Base-by-base conservation (phyloP, 2,329 filamentous ascomycete genomes). In the Elsinoe fawcettii region DNA sequence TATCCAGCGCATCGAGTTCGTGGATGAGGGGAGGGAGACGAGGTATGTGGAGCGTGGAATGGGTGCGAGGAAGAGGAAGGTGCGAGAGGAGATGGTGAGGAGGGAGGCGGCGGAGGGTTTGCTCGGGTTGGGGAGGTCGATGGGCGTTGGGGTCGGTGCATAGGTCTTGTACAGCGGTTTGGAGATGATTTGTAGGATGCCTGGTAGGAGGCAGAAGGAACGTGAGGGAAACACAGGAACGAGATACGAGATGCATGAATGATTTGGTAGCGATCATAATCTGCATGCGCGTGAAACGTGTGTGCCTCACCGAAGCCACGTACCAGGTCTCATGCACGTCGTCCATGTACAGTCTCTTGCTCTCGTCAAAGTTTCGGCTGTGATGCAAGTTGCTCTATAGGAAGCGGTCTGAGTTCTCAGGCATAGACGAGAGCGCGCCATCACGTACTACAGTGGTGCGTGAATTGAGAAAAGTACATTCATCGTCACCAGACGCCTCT, bases 1-100 rank as follows among this genome's bases (percentile, higher is more conserved):
- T 79, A 82, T 99, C 49, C 78, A 84, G 60, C 83, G 84, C 55
- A 81, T 96, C 9, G 84, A 90, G 55, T 97, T 91, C 85, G 88
- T 96, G 0, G 85, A 88, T 61, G 90, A 93, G 11, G 86, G 81
- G 0, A 78, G 77, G 61, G 80, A 74, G 58, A 74, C 59, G 66
- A 73, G 65, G 58, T 71, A 61, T 67, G 70, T 57, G 70, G 76
- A 63, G 67, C 77, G 71, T 67, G 77, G 67, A 64, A 77, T 62
- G 66, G 74, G 64, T 67, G 75, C 63, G 65, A 74, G 68, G 72
- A 76, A 80, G 36, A 75, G 77, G 64, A 69, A 79, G 34, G 70
- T 81, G 54, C 71, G 71, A 12, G 61, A 66, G 16, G 69, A 73
- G 60, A 62, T 71, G 60, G 66, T 58, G 25, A 65, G 63, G 57